Conservation (phyloP, 2,329 filamentous ascomycete genomes). For the Talaromyces funiculosus region DNA sequence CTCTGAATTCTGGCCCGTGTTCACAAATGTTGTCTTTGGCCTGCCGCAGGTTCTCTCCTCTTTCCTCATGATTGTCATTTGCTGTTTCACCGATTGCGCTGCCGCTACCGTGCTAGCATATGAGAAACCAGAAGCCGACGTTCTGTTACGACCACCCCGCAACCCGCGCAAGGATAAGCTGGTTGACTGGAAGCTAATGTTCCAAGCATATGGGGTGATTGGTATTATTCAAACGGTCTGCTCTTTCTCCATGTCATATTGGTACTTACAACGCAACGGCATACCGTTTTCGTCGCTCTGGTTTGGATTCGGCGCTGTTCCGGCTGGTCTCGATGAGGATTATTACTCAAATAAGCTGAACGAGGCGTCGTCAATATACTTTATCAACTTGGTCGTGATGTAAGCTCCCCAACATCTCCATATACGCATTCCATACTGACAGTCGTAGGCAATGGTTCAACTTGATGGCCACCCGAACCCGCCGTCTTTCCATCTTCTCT, state of each 20-base stretch:
- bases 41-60: constrained; percentile 67
- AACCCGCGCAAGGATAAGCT: constrained; percentile 64
- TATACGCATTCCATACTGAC: neutral
- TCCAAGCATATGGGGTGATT: constrained; percentile 67
- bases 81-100: constrained; percentile 71
- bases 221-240: constrained; percentile 58
- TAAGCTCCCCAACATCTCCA: constrained; percentile 28
- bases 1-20: constrained; percentile 67
- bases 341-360: constrained; percentile 54
- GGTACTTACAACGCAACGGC: constrained; percentile 55
- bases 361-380: constrained; percentile 68
- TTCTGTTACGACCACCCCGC: constrained; percentile 63
- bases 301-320: constrained; percentile 60
- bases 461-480: constrained; percentile 62
- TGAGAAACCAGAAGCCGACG: constrained; percentile 70
- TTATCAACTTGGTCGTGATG: constrained; percentile 76
- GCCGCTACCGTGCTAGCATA: constrained; percentile 69
- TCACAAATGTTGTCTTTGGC: constrained; percentile 67
- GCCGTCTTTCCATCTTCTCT: constrained; percentile 63
- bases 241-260: constrained; percentile 62
- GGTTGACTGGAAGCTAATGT: constrained; percentile 66
- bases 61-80: constrained; percentile 67
- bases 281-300: constrained; percentile 61
- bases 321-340: constrained; percentile 48
- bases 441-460: constrained; percentile 62